These are phyloP conservation scores for Drechslerella coelobrocha DNA, from an alignment of 2,329 filamentous ascomycete genomes.

Conservation along the genomic window DNA sequence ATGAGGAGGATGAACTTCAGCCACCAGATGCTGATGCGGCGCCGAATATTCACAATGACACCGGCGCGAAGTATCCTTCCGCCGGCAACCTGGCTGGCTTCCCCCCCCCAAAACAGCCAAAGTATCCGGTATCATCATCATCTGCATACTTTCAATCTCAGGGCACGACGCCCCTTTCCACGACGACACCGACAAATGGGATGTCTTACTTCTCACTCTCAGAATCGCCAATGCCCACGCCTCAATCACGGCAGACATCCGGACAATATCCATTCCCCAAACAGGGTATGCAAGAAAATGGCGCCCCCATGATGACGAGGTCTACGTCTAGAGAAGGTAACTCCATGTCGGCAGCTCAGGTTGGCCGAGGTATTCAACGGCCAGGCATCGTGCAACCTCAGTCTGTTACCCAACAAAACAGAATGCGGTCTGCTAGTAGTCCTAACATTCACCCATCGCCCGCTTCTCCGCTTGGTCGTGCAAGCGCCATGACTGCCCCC, in stretches of 20 bases:
- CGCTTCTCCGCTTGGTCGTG: slow-evolving; percentile 67
- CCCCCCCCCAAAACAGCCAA: slow-evolving; percentile 39
- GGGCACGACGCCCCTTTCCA: slow-evolving; percentile 56
- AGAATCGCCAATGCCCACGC: slow-evolving; percentile 78
- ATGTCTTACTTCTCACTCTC: slow-evolving; percentile 94
- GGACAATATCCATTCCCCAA: slow-evolving; percentile 78
- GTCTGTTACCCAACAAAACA: slow-evolving; percentile 66
- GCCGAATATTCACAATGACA: slow-evolving; percentile 53
- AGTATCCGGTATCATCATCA: slow-evolving; percentile 45
- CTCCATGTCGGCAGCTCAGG: slow-evolving; percentile 58
- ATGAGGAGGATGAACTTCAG: slow-evolving; percentile 70
- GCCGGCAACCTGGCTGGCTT: slow-evolving; percentile 27
- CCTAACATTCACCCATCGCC: slow-evolving; percentile 80
- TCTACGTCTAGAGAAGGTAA: slow-evolving; percentile 79
- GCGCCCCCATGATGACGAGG: slow-evolving; percentile 76
- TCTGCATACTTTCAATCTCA: slow-evolving; percentile 37
- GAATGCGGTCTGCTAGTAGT: slow-evolving; percentile 90
- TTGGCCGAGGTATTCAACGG: slow-evolving; percentile 63
- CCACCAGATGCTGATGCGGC: slow-evolving; percentile 19
- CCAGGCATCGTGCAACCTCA: slow-evolving; percentile 69
- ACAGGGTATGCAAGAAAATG: slow-evolving; percentile 50
- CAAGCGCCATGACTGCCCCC: slow-evolving; percentile 60
- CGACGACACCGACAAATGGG: slow-evolving; percentile 60
- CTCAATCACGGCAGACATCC: slow-evolving; percentile 63
- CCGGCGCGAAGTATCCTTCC: slow-evolving; percentile 50